Evolutionary conservation across 192 early-diverging fungal species (phyloP).

Genomic region (Chytriomyces confervae): DNA sequence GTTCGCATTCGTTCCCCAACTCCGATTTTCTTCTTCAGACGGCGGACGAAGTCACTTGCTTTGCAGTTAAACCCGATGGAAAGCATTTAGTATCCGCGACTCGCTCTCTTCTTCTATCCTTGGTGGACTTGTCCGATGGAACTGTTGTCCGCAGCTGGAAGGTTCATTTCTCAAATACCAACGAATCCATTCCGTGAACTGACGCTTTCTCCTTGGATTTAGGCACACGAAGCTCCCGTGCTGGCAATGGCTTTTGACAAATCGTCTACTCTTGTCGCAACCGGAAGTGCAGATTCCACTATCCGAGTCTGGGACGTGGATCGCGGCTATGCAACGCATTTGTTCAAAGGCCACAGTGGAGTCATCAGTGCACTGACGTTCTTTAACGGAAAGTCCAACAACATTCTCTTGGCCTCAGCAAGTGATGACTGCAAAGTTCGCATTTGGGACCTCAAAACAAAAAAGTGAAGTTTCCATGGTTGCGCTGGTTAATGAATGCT

Average conservation of each 20-base stretch:
- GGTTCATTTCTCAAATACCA: slow-evolving; percentile 27
- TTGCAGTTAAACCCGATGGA: slow-evolving; percentile 83
- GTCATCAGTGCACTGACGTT: slow-evolving; percentile 87
- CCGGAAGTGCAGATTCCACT: slow-evolving; percentile 93
- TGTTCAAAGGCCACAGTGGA: slow-evolving; percentile 91
- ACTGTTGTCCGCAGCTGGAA: slow-evolving; percentile 70
- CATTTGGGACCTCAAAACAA: slow-evolving; percentile 84
- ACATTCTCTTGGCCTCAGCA: slow-evolving; percentile 77
- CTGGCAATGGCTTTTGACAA: slow-evolving; percentile 89
- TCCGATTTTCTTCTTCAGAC: slow-evolving; percentile 55
- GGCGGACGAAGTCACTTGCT: slow-evolving; percentile 84
- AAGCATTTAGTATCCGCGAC: slow-evolving; percentile 79
- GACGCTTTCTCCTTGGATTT: slow-evolving; percentile 13
- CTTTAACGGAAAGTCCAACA: slow-evolving; percentile 60
- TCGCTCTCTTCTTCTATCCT: slow-evolving; percentile 75
- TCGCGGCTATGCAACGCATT: slow-evolving; percentile 91
- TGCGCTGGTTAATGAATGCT: neutral
- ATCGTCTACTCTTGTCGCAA: slow-evolving; percentile 91
- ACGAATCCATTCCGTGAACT: slow-evolving; percentile 27
- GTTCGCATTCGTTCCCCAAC: neutral
- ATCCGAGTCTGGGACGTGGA: slow-evolving; percentile 97
- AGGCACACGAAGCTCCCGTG: slow-evolving; percentile 92
- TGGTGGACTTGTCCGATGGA: slow-evolving; percentile 78
- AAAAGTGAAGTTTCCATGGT: slow-evolving; percentile 57
- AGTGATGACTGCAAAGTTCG: slow-evolving; percentile 90